Base-by-base conservation (phyloP, 2,329 filamentous ascomycete species). In the Phialophora verrucosa region DNA sequence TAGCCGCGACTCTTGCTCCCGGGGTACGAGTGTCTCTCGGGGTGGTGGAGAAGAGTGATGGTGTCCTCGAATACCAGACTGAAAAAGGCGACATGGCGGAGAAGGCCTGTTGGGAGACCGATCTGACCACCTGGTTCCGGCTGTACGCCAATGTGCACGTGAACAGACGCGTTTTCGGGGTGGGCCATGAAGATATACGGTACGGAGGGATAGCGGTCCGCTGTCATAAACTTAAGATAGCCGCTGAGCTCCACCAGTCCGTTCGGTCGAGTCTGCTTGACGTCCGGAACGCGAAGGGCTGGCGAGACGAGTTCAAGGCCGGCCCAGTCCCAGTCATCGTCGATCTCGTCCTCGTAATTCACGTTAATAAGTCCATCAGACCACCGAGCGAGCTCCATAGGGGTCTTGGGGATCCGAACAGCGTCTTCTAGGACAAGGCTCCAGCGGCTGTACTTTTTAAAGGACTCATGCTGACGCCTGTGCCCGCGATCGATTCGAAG, bases 81-180 rank as follows among this genome's bases (percentile, higher is more conserved):
- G n/a, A 69, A 53, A 53, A 54, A 69, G 14, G 67, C 61, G 6
- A 69, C 31, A 31, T 67, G 67, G n/a, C 61, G 61, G 20, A 67
- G 31, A 12, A 67, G n/a, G 1, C 59, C 27, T 17, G 29, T 4
- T 14, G 53, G 53, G 17, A 55, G 12, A 14, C n/a, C 29, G 11
- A 55, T 14, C 53, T 55, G 53, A 2, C 29, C n/a, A 5, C 11
- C n/a, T 20, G 17, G 8, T 12, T 55, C 10, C n/a, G 53, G 53
- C 53, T 55, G 53, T n/a, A 55, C 8, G n/a, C 53, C 53, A 3
- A 55, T 35, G 11, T 55, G 53, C n/a, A 55, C 53, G 53, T 55
- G 53, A n/a, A 55, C 29, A 55, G 25, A 35, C 14, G 29, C 27
- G 4, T 29, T 55, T 20, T n/a, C 4, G 25, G 53, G 53, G 4